These are phyloP conservation scores for Euphrasia confusa DNA, from an alignment of 257 asterid species.

Conservation along the genomic window DNA sequence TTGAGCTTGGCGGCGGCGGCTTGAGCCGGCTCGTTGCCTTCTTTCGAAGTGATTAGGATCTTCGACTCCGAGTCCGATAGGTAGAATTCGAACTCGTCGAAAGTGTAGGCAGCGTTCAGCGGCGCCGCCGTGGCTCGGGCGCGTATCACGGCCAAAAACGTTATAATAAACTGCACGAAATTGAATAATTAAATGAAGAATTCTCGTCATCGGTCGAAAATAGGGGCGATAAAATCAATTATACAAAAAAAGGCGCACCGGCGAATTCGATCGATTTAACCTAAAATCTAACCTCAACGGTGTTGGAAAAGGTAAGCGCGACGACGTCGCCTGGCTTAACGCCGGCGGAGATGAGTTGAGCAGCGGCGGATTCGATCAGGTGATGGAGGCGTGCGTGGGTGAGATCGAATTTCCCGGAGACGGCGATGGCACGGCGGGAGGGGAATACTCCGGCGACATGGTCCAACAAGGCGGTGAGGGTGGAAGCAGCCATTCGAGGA, in stretches of 20 bases:
- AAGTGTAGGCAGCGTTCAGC: slow-evolving; percentile 92
- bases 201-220: too few species aligned
- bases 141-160: slow-evolving; percentile 82
- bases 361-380: slow-evolving; percentile 64
- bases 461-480: slow-evolving; percentile 60
- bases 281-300: slow-evolving; percentile 56
- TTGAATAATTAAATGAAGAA: not conserved
- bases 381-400: slow-evolving; percentile 53
- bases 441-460: slow-evolving; percentile 60
- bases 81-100: slow-evolving; percentile 87
- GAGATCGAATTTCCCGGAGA: slow-evolving; percentile 64
- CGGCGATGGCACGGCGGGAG: slow-evolving; percentile 58
- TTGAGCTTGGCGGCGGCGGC: slow-evolving; percentile 84
- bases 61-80: slow-evolving; percentile 85
- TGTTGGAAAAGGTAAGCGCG: slow-evolving; percentile 90
- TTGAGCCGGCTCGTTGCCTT: slow-evolving; percentile 87
- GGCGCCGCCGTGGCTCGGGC: slow-evolving; percentile 95
- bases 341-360: slow-evolving; percentile 70
- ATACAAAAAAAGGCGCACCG: not conserved
- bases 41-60: slow-evolving; percentile 57
- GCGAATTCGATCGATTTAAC: not conserved
- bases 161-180: slow-evolving; percentile 61
- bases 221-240: slow-evolving; percentile 22
- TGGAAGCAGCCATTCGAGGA: slow-evolving; percentile 38
- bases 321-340: slow-evolving; percentile 70